Percentiles rank a stretch among this genome's conserved stretches.
Evolutionary conservation across 352 stramenopile genomes (phyloP).

Genomic region (Phytophthora pistaciae): DNA sequence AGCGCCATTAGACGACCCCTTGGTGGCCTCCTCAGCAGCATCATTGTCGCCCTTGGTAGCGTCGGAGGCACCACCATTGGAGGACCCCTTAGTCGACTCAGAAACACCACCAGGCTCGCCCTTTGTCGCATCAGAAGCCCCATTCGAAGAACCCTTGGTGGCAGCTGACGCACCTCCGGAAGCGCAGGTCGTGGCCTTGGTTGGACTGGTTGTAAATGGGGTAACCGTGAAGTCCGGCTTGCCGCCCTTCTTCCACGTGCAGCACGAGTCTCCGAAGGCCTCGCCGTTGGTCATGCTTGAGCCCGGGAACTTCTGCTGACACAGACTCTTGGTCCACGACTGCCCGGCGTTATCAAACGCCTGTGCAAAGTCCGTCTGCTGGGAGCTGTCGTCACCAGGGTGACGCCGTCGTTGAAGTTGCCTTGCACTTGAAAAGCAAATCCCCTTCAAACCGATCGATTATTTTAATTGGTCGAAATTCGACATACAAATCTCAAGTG

Average conservation of each 20-base stretch:
- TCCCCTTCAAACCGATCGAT: not conserved
- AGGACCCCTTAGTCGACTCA: not conserved
- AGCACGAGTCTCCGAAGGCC: conserved; percentile 59
- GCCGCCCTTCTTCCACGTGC: conserved; percentile 47
- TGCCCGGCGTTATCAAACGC: conserved; percentile 30
- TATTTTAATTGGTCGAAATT: conserved; percentile 18
- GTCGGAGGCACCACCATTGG: not conserved
- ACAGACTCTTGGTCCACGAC: conserved; percentile 29
- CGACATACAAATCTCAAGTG: not conserved
- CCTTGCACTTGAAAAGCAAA: not conserved
- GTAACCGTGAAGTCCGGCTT: conserved; percentile 43
- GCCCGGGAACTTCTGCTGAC: conserved; percentile 19
- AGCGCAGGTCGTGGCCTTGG: conserved; percentile 30
- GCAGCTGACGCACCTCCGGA: conserved; percentile 4
- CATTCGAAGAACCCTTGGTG: not conserved
- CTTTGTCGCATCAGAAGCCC: not conserved
- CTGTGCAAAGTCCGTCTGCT: conserved; percentile 38
- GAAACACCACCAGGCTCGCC: not conserved
- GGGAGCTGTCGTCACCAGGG: conserved; percentile 30
- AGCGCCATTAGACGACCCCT: not conserved
- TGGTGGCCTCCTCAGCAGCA: not conserved
- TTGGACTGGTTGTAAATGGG: conserved; percentile 25
- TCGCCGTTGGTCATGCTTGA: conserved; percentile 38
- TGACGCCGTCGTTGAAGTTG: conserved; percentile 20
- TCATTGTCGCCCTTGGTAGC: not conserved